phyloP scores from a whole-genome alignment of 139 green algal species.

The Yamagishiella unicocca region DNA sequence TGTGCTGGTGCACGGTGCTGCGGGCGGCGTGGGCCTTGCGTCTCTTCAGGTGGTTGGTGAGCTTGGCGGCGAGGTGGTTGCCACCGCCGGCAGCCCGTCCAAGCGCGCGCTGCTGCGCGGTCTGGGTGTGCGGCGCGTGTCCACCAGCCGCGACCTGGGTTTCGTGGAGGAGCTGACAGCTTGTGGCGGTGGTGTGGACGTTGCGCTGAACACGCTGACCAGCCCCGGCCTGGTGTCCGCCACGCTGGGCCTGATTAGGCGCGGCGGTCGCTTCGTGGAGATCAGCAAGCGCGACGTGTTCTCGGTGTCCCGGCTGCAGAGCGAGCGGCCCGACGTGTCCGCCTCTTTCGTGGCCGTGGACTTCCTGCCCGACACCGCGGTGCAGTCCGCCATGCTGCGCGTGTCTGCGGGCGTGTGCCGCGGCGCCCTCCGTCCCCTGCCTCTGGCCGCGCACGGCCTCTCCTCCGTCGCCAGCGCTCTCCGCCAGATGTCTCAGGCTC shows the following conservation, averaged over 20 bases:
- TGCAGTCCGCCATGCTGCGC: slow-evolving; percentile 64
- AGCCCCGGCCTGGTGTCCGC: slow-evolving; percentile 85
- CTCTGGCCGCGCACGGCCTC: slow-evolving; percentile 55
- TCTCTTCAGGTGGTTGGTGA: slow-evolving; percentile 71
- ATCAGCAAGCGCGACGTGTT: slow-evolving; percentile 94
- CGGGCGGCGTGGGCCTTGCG: slow-evolving; percentile 86
- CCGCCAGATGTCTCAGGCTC: slow-evolving; percentile 73
- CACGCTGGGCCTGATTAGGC: slow-evolving; percentile 68
- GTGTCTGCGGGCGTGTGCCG: slow-evolving; percentile 57
- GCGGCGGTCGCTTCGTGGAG: slow-evolving; percentile 81
- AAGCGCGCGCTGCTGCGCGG: slow-evolving; percentile 81
- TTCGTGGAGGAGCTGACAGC: slow-evolving; percentile 75
- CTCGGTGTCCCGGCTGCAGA: slow-evolving; percentile 63
- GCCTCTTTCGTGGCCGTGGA: slow-evolving; percentile 89
- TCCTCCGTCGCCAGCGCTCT: slow-evolving; percentile 57
- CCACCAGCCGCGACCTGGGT: slow-evolving; percentile 74
- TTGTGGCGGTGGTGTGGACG: slow-evolving; percentile 50
- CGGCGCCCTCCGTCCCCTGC: slow-evolving; percentile 61
- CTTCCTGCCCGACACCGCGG: slow-evolving; percentile 81
- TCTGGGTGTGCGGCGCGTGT: slow-evolving; percentile 65
- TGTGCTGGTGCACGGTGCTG: slow-evolving; percentile 81
- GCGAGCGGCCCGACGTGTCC: slow-evolving; percentile 84
- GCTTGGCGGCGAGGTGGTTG: slow-evolving; percentile 60
- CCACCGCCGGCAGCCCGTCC: slow-evolving; percentile 76
- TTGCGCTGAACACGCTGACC: slow-evolving; percentile 89